These are phyloP conservation scores for Coemansia sp. DNA, from an alignment of 192 early-diverging fungal species.

Conservation along the genomic window DNA sequence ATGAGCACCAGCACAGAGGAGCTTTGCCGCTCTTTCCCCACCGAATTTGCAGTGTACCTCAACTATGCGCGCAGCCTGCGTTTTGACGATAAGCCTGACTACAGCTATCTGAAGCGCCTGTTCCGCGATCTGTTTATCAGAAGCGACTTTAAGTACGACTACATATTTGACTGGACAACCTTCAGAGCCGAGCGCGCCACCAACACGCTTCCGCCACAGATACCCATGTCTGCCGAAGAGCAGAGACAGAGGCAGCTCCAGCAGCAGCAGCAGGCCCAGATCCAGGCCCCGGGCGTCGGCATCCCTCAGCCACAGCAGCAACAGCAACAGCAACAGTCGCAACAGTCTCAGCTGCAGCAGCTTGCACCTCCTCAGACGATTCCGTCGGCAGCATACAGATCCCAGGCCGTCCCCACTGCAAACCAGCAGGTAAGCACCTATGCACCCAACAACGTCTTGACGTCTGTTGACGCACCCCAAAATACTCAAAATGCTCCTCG, in stretches of 20 bases:
- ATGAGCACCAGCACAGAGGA: slow-evolving; percentile 81
- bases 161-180: slow-evolving; percentile 88
- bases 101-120: slow-evolving; percentile 81
- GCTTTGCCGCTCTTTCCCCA: slow-evolving; percentile 79
- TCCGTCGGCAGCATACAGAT: slow-evolving; percentile 39
- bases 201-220: slow-evolving; percentile 29
- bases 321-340: slow-evolving; percentile 27
- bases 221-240: slow-evolving; percentile 36
- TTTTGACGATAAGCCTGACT: slow-evolving; percentile 93
- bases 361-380: slow-evolving; percentile 35
- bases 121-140: slow-evolving; percentile 84
- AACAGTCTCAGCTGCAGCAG: slow-evolving; percentile 30
- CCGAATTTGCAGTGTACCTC: slow-evolving; percentile 84
- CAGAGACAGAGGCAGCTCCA: slow-evolving; percentile 35
- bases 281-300: slow-evolving; percentile 7
- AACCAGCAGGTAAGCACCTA: slow-evolving; percentile 55
- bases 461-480: slow-evolving; percentile 22
- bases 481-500: slow-evolving; percentile 13
- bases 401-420: slow-evolving; percentile 38
- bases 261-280: slow-evolving; percentile 16
- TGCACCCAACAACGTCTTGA: slow-evolving; percentile 25
- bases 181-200: slow-evolving; percentile 47
- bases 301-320: slow-evolving; percentile 18
- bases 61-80: slow-evolving; percentile 83
- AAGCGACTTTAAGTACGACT: slow-evolving; percentile 81